Evolutionary conservation across 1,139 yeast genomes (phyloP).

Genomic region (Scheffersomyces lignicola): DNA sequence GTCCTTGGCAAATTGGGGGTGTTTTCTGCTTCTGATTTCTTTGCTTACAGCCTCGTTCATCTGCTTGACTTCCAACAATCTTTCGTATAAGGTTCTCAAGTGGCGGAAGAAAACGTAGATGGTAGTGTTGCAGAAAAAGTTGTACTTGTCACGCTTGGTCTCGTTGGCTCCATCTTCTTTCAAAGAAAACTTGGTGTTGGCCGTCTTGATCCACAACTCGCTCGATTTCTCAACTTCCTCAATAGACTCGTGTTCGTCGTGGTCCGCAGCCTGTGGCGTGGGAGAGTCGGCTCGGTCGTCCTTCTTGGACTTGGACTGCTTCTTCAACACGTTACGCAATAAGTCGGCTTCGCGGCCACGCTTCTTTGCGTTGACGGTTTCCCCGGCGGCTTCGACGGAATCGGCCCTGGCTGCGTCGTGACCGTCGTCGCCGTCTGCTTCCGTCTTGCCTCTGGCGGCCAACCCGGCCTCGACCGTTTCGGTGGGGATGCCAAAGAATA

Average conservation of each 20-base stretch:
- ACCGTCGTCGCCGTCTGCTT: conserved; percentile 13
- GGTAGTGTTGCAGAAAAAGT: conserved; percentile 88
- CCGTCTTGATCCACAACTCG: conserved; percentile 63
- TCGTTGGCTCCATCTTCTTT: conserved; percentile 21
- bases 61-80: conserved; percentile 74
- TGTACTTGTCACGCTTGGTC: conserved; percentile 52
- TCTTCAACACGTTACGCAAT: conserved; percentile 72
- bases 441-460: conserved; percentile 19
- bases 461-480: conserved; percentile 31
- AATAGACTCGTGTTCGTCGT: conserved; percentile 34
- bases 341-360: conserved; percentile 66
- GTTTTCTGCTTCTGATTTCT: conserved; percentile 65
- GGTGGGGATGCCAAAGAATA: conserved; percentile 61
- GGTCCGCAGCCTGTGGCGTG: conserved; percentile 27
- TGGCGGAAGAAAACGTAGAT: conserved; percentile 89
- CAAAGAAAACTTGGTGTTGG: conserved; percentile 34
- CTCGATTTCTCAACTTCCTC: conserved; percentile 60
- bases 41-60: conserved; percentile 66
- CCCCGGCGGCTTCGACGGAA: conserved; percentile 9
- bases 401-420: conserved; percentile 14
- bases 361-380: conserved; percentile 34
- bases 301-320: conserved; percentile 52
- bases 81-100: conserved; percentile 75
- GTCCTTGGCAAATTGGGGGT: conserved; percentile 86
- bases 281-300: conserved; percentile 39